Evolutionary conservation across 2,329 filamentous ascomycete species (phyloP), one percentile per base, ranked within the genome.

Genomic region (Fusarium citri): DNA sequence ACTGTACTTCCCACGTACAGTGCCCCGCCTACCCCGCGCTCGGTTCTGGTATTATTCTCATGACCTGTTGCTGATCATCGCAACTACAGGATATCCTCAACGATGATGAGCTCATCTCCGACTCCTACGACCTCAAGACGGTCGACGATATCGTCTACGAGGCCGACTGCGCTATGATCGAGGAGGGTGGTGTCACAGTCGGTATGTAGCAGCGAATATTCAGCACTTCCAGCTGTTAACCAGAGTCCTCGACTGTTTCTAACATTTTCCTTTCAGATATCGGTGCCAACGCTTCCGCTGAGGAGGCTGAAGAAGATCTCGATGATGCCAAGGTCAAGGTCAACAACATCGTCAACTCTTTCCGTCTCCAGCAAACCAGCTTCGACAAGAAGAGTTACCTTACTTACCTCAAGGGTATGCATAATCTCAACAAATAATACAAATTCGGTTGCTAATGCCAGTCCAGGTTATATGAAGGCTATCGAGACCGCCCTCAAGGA

Each of bases 221-320:
- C 40, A 42, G 45, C 25, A 28, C 37, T n/a, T 14, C 23, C 41
- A 25, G 51, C 41, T 48, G 26, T 55, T 16, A 37, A 41, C 40
- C 26, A 53, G 49, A 46, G 16, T 59, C 31, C 31, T 43, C 28
- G 22, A 50, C 45, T 43, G 25, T 41, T 68, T 71, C 63, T 75
- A 60, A 55, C 22, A 22, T 20, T 26, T 6, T 41, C 28, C 31
- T 26, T 31, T 59, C 31, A 94, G 92, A 96, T 82, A 96, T 88
- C 78, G 96, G 96, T 82, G 96, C 94, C 87, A 99, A 99, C 84
- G 93, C 96, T 76, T 98, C 95, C 76, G 94, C 96, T 68, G 96
- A 98, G 86, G 95, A 92, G 80, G 92, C 86, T 59, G 92, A 91
- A 0, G 93, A 94, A 76, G 91, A 81, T 72, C 76, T 90, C 76